Base-by-base conservation (phyloP, 2,329 filamentous ascomycete genomes). In the Aspergillus sp. region DNA sequence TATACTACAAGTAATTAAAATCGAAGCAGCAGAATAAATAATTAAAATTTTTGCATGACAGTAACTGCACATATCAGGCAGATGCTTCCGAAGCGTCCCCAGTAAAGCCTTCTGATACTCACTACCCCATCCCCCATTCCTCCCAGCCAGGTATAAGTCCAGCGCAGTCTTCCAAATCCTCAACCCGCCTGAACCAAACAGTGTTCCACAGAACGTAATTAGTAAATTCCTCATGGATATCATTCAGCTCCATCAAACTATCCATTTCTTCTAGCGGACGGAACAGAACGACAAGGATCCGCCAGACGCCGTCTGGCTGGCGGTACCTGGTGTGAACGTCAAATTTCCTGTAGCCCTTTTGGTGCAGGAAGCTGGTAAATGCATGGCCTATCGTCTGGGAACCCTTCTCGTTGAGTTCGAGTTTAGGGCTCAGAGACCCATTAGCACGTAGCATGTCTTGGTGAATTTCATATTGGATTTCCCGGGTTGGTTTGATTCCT, bases 81-180 rank as follows among this genome's bases (percentile, higher is more conserved):
- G 23, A 24, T 24, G 7, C 23, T 24, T 24, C 23, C 23, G 7
- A 24, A 24, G 23, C 5, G 21, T 21, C 23, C 6, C 23, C 23
- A 76, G 40, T 19, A n/a, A 43, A 19, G 15, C 40, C 40, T n/a
- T 44, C 41, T 44, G 8, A 21, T 21, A 15, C 45, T 37, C 4
- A 48, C 14, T 8, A 1, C 17, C 9, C 27, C 5, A 33, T 21
- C 6, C 4, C 31, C 27, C 46, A 48, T 4, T 35, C 46, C 8
- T 33, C 27, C 46, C 46, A 48, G 31, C 27, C 46, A 8, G 31
- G n/a, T 3, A 48, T n/a, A 37, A 35, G 5, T n/a, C 9, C 15
- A 21, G 35, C 9, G n/a, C n/a, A 35, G 14, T 48, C 27, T 6
- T 11, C 17, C 27, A 21, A 7, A 0, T 12, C 17, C 11, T 21